phyloP scores from a whole-genome alignment of 306 rosid species.

The Sindora glabra region DNA sequence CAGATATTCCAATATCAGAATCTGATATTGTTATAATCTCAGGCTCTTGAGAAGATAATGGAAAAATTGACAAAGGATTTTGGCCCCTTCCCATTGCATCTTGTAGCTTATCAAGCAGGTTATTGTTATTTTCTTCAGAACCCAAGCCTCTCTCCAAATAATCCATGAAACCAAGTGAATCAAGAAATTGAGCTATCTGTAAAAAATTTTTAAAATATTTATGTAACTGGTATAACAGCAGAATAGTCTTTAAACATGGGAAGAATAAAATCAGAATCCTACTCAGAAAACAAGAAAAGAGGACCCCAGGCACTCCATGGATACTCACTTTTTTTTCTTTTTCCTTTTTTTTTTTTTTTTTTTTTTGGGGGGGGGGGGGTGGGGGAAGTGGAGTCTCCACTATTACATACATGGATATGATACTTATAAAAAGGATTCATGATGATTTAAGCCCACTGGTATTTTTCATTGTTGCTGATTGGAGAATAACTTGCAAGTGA shows the following conservation, averaged over 20 bases:
- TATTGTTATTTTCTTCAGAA: slow-evolving; percentile 70
- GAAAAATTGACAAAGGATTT: slow-evolving; percentile 83
- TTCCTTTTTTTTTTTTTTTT: too few species aligned
- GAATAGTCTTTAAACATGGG: background rate
- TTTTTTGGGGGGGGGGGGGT: too few species aligned
- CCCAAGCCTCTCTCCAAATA: slow-evolving; percentile 82
- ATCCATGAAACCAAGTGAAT: slow-evolving; percentile 90
- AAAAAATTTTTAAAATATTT: slow-evolving; percentile 16
- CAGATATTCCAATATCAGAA: slow-evolving; percentile 61
- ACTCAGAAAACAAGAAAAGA: slow-evolving; percentile 11
- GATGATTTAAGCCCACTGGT: slow-evolving; percentile 8
- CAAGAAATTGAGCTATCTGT: slow-evolving; percentile 83
- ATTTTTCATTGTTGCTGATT: slow-evolving; percentile 5
- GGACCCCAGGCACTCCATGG: background rate
- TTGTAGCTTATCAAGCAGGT: slow-evolving; percentile 90
- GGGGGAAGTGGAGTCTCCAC: background rate
- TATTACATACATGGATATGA: slow-evolving; percentile 3
- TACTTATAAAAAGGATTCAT: slow-evolving; percentile 6
- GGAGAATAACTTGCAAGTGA: slow-evolving; percentile 18
- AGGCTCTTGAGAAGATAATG: slow-evolving; percentile 57
- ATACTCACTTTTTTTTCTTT: too few species aligned
- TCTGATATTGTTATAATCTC: slow-evolving; percentile 92
- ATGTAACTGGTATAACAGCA: slow-evolving; percentile 15
- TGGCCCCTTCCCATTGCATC: slow-evolving; percentile 98
- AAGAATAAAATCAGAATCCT: background rate